Conservation (phyloP, 768 basidiomycete genomes). For the Podaxis mareebaensis region DNA sequence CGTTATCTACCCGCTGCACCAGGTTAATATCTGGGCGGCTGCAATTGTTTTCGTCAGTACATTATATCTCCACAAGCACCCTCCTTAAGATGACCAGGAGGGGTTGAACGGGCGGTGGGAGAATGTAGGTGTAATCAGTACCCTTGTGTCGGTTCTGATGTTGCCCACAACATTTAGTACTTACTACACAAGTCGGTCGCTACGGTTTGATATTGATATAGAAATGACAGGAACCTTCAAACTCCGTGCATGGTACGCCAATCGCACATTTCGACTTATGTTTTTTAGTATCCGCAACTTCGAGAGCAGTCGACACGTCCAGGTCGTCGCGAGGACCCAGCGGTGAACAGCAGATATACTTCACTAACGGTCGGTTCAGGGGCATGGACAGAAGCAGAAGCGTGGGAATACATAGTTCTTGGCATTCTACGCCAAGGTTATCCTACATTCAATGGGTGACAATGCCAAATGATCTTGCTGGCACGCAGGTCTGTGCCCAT, state of each 20-base stretch:
- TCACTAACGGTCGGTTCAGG: not conserved
- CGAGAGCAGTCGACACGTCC: not conserved
- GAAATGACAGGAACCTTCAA: not conserved
- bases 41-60: not conserved
- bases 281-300: not conserved
- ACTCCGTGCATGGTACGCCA: not conserved
- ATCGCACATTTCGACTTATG: not conserved
- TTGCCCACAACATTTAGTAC: not conserved
- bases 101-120: not conserved
- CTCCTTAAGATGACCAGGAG: not conserved
- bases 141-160: not conserved
- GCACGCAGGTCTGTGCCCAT: not conserved
- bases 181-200: not conserved
- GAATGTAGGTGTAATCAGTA: not conserved
- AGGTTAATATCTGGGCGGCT: not conserved
- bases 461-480: not conserved
- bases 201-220: not conserved
- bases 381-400: not conserved
- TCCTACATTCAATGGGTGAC: not conserved
- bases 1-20: not conserved
- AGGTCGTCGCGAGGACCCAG: not conserved
- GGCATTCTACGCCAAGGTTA: not conserved
- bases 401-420: not conserved
- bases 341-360: no score
- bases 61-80: no score